Percentiles rank a stretch among this genome's conserved stretches.
Evolutionary conservation across 257 asterid genomes (phyloP).

Genomic region (Fraxinus americana): DNA sequence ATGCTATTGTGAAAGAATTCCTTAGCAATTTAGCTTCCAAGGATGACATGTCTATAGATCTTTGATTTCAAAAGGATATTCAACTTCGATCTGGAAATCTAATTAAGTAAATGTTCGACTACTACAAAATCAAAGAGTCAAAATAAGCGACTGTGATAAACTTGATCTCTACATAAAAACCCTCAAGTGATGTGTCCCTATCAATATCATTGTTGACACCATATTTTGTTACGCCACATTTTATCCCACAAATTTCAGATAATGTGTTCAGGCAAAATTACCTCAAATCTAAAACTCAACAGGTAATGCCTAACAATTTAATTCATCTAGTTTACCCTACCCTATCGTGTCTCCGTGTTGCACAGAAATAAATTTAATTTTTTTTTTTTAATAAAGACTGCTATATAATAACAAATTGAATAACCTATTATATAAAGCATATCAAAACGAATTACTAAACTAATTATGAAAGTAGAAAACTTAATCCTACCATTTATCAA

Average conservation of each 20-base stretch:
- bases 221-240: slow-evolving; percentile 1
- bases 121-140: neutral
- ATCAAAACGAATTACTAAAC: no score
- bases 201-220: neutral
- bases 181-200: neutral
- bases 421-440: no score
- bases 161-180: neutral
- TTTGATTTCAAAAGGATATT: neutral
- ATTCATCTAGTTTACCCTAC: neutral
- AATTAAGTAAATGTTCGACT: neutral
- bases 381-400: no score
- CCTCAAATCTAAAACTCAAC: neutral
- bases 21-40: neutral
- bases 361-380: no score
- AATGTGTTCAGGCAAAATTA: neutral
- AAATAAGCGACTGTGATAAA: neutral
- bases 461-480: no score
- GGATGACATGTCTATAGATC: neutral
- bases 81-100: neutral
- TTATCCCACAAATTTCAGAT: neutral
- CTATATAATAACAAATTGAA: no score
- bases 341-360: no score
- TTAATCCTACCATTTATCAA: no score
- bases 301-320: neutral
- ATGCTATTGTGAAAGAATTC: neutral